Evolutionary conservation across 345 rosid genomes (phyloP), one percentile per base, ranked within the genome.

Genomic region (Syzygium grande): DNA sequence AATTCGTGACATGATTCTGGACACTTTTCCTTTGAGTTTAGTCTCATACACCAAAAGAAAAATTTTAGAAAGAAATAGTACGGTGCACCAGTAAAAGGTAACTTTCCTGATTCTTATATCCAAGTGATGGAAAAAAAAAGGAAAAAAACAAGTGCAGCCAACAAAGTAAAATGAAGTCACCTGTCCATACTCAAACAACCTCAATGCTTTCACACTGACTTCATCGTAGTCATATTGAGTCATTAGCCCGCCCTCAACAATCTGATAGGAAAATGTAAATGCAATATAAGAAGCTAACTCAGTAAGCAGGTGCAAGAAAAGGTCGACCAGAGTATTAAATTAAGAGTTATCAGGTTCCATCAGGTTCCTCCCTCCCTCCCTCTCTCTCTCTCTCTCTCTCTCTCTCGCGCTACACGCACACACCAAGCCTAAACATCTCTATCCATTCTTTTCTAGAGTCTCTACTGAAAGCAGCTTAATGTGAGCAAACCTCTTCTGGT

Each of bases 181-280:
- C 99, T 96, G 99, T 49, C 99, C 98, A 88, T 93, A 96, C 89
- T 93, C 98, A 86, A 97, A 97, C 88, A 97, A 34, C 88, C 93
- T 95, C 91, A 97, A 88, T 52, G 98, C 98, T 86, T 94, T 96
- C 91, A 86, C 92, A 89, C 98, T 95, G 86, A 94, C 98, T 93
- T 95, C 98, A 85, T 93, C 95, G 92, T 92, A 95, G 43, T 97
- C 99, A 90, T 94, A 95, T 94, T 87, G 92, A 88, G 94, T 94
- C 98, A 97, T 97, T 89, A 97, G 88, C 87, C 98, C 99, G 83
- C 86, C 85, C 89, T 92, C 90, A 89, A 97, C 90, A 84, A 97
- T 95, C 99, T 97, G 92, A 91, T 91, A 89, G 84, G 89, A 84
- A 87, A 87, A 91, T 30, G 84, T 79, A 90, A 73, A 38, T 19